Percentiles rank a stretch among this genome's conserved stretches.
These are phyloP conservation scores for Porodaedalea pini DNA, from an alignment of 1,284 basidiomycete species.

Conservation along the genomic window DNA sequence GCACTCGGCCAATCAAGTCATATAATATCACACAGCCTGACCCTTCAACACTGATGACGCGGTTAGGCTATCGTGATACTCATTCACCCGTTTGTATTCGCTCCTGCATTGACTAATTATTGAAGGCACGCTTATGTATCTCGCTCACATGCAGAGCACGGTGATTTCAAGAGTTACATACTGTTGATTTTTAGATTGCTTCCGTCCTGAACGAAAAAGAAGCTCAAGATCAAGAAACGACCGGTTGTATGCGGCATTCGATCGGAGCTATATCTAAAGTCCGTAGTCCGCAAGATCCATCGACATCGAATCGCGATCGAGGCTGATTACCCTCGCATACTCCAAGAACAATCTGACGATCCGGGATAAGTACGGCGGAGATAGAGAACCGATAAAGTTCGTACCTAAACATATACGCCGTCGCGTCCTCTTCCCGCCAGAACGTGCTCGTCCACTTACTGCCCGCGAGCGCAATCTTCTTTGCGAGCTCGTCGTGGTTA, in stretches of 20 bases:
- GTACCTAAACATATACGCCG: conserved; percentile 60
- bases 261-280: not conserved
- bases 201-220: not conserved
- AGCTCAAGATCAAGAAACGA: not conserved
- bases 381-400: conserved; percentile 18
- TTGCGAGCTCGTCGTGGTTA: conserved; percentile 52
- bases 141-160: too few species aligned
- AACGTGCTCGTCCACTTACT: conserved; percentile 56
- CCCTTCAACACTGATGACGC: too few species aligned
- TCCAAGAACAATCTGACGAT: conserved; percentile 39
- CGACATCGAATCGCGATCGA: conserved; percentile 34
- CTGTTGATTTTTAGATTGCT: too few species aligned
- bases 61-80: too few species aligned
- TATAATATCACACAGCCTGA: too few species aligned
- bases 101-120: too few species aligned
- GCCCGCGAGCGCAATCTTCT: conserved; percentile 54
- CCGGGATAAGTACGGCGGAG: not conserved
- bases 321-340: conserved; percentile 36
- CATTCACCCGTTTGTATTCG: too few species aligned
- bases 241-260: not conserved
- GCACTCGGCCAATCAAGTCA: too few species aligned
- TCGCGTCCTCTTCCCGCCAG: conserved; percentile 64
- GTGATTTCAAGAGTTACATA: too few species aligned
- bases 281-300: conserved; percentile 19
- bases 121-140: too few species aligned